Base-by-base conservation (phyloP, 140 eudicot species). In the Flaveria floridana region DNA sequence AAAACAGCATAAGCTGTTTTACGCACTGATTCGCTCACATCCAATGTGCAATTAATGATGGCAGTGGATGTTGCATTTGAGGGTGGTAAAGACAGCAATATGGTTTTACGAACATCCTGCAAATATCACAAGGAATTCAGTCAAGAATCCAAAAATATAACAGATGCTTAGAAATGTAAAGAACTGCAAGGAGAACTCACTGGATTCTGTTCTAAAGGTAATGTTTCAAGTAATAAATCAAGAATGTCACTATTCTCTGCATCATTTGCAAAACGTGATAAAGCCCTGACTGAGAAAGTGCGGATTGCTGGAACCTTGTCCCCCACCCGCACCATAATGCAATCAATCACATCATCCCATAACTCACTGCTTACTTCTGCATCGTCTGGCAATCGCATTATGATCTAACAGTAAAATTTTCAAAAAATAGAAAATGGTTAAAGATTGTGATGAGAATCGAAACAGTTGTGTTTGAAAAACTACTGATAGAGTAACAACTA, bases 51-150 rank as follows among this genome's bases (percentile, higher is more conserved):
- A 47, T 85, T 85, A 64, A 87, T 89, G 52, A 95, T 82, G 61
- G 88, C 86, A 46, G 88, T 57, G 47, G 90, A 84, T 53, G 97
- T 91, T 79, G 79, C 84, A 73, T 84, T 88, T 26, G 96, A 84
- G 62, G 99, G 89, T 53, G 97, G 99, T 79, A 95, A 83, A 11
- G 95, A 91, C 61, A 95, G 72, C 55, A 95, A 68, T 72, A 95
- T 87, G 19, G 89, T 84, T 86, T 91, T 91, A 73, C 99, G 95
- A 42, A 95, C 97, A 74, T 95, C 99, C 99, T 95, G 85, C 86
- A 82, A 4, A 75, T 50, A 75, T 46, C 78, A 34, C 1, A n/a
- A 37, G 4, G 16, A 71, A 52, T 44, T 34, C 1, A 13, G 50
- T 65, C 20, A 57, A 55, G 11, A 41, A 52, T 23, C 11, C 14